Base-by-base conservation (phyloP, 2,329 filamentous ascomycete species). In the Nemania sp. region DNA sequence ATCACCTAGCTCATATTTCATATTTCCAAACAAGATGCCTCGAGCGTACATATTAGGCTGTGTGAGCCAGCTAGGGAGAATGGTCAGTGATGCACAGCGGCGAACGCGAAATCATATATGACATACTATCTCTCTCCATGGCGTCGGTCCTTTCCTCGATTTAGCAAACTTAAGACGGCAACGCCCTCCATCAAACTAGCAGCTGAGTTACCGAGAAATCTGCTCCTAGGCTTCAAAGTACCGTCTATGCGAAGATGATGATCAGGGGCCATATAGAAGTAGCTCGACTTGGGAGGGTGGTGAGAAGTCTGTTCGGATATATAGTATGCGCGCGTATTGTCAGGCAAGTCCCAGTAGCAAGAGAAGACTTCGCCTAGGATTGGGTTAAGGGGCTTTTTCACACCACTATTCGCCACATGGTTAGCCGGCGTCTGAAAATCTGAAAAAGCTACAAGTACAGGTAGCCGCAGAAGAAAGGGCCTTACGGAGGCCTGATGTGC, bases 21-120 rank as follows among this genome's bases (percentile, higher is more conserved):
- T 98, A 80, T 98, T 98, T 55, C 96, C 96, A 76, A 99, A 98
- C 8, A 99, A 85, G 68, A 99, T 98, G 41, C 96, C 95, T 70
- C 96, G 89, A 24, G 95, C 96, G 80, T 99, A 99, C 94, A 99
- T 99, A 83, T 99, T 99, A 20, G 96, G 96, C 77, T 99, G 96
- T 4, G 96, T 98, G 60, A 98, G 82, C 76, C 97, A 93, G 81
- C 93, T 97, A 65, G 73, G 63, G 66, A 35, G 13, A 35, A 13
- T 22, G 15, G 65, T 76, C 11, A 72, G 54, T 15, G 11, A 3
- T 8, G 47, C 45, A 51, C 51, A 56, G 41, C 11, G 32, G 45
- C 1, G 51, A n/a, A 2, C 41, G 41, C 35, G 51, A 5, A n/a
- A 47, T 18, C 20, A 18, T n/a, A 61, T 20, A 13, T 10, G 10